Evolutionary conservation across 352 stramenopile genomes (phyloP).

Genomic region (Globisporangium carolinianum): DNA sequence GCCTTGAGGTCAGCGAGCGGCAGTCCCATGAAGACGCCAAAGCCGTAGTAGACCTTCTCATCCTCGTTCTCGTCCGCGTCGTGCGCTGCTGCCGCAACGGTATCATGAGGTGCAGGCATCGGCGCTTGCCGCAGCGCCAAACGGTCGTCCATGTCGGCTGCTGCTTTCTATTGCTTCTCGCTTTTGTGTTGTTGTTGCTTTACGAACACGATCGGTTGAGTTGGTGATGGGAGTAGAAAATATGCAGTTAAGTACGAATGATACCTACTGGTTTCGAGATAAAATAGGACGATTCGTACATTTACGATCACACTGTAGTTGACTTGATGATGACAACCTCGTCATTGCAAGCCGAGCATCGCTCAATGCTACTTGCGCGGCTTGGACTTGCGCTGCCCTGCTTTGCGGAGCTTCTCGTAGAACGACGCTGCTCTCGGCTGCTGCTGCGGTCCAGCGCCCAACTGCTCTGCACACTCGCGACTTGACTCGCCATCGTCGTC

Average conservation of each 20-base stretch:
- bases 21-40: conserved; percentile 85
- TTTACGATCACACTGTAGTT: too few species aligned
- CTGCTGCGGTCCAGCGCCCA: conserved; percentile 19
- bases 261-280: too few species aligned
- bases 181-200: too few species aligned
- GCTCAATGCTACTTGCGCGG: conserved; percentile 22
- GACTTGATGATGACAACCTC: too few species aligned
- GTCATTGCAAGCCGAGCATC: too few species aligned
- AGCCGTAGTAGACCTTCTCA: conserved; percentile 87
- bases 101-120: not conserved
- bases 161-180: too few species aligned
- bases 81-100: conserved; percentile 7
- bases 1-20: conserved; percentile 75
- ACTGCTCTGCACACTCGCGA: conserved; percentile 9
- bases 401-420: conserved; percentile 68
- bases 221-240: too few species aligned
- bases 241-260: too few species aligned
- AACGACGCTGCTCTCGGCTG: conserved; percentile 29
- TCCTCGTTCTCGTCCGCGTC: conserved; percentile 58
- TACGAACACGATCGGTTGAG: too few species aligned
- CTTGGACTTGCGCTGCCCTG: conserved; percentile 48
- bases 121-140: conserved; percentile 9
- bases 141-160: conserved; percentile 11
- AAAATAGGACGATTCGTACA: too few species aligned
- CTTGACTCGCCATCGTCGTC: conserved; percentile 17